Percentiles rank a stretch among this genome's conserved stretches.
Conservation (phyloP, 495 filamentous ascomycete species). For the Paragyromitra xinjiangensis region DNA sequence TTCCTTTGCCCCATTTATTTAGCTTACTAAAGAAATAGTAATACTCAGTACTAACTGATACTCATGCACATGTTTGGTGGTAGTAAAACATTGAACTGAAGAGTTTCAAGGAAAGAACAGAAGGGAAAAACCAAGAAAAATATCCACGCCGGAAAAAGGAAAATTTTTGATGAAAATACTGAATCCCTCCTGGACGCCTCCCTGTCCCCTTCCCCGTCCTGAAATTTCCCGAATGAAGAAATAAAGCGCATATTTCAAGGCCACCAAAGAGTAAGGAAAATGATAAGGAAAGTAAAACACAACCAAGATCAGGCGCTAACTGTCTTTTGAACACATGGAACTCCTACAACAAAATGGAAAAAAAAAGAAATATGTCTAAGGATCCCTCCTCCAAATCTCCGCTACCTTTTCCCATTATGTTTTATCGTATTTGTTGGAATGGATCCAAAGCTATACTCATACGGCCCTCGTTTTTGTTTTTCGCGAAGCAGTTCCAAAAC, state of each 20-base stretch:
- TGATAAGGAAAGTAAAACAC: slow-evolving; percentile 18
- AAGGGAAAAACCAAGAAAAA: slow-evolving; percentile 35
- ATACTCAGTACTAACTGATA: slow-evolving; percentile 41
- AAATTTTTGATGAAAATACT: slow-evolving; percentile 46
- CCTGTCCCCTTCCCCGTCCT: slow-evolving; percentile 29
- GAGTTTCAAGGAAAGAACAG: neutral
- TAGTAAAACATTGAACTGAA: slow-evolving; percentile 15
- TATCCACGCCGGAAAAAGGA: slow-evolving; percentile 43
- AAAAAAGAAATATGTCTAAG: slow-evolving; percentile 43
- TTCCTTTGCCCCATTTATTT: slow-evolving; percentile 39
- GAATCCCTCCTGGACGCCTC: slow-evolving; percentile 44
- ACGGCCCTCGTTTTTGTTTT: slow-evolving; percentile 66
- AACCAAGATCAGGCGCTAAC: slow-evolving; percentile 47
- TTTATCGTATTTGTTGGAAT: slow-evolving; percentile 57
- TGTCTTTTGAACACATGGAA: slow-evolving; percentile 47
- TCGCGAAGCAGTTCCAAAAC: slow-evolving; percentile 94
- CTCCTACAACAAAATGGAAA: slow-evolving; percentile 35
- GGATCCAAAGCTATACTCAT: slow-evolving; percentile 57
- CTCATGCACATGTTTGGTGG: slow-evolving; percentile 32
- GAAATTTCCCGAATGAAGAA: slow-evolving; percentile 44
- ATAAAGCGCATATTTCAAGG: slow-evolving; percentile 38
- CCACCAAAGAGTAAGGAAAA: slow-evolving; percentile 38
- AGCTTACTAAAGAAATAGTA: slow-evolving; percentile 43
- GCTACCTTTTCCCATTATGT: neutral
- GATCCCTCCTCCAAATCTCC: neutral